Evolutionary conservation across 345 rosid genomes (phyloP).

Genomic region (Bruguiera gymnorhiza): DNA sequence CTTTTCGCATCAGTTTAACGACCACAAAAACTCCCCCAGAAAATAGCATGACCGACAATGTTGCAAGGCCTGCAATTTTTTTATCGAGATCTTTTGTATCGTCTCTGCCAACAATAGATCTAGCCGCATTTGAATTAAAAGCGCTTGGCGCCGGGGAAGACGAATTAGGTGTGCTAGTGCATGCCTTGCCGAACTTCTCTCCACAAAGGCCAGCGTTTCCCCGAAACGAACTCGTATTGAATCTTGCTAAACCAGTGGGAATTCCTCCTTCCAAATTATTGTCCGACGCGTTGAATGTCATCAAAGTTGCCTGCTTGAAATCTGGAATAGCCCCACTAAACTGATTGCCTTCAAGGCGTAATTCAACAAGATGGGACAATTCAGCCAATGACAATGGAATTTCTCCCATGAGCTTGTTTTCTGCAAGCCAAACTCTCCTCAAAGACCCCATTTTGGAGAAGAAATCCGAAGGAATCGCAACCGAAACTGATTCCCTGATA

Average conservation of each 20-base stretch:
- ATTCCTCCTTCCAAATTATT: conserved; percentile 62
- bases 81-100: background rate
- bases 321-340: conserved; percentile 60
- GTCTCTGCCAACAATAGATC: background rate
- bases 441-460: conserved; percentile 48
- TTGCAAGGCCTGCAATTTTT: conserved; percentile 28
- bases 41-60: conserved; percentile 37
- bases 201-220: conserved; percentile 72
- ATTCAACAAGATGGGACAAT: conserved; percentile 44
- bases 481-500: conserved; percentile 68
- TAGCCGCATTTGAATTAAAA: background rate
- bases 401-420: conserved; percentile 56
- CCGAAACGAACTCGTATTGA: conserved; percentile 35
- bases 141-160: background rate
- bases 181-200: conserved; percentile 27
- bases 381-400: conserved; percentile 56
- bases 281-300: conserved; percentile 45
- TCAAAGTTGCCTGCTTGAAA: conserved; percentile 35
- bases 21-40: conserved; percentile 17
- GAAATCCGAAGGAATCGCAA: conserved; percentile 48
- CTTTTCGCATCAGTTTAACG: conserved; percentile 27
- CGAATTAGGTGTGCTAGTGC: conserved; percentile 19
- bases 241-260: conserved; percentile 46
- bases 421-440: conserved; percentile 61
- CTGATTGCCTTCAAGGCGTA: conserved; percentile 64